These are phyloP conservation scores for Microcos paniculata DNA, from an alignment of 345 rosid species.

Conservation along the genomic window DNA sequence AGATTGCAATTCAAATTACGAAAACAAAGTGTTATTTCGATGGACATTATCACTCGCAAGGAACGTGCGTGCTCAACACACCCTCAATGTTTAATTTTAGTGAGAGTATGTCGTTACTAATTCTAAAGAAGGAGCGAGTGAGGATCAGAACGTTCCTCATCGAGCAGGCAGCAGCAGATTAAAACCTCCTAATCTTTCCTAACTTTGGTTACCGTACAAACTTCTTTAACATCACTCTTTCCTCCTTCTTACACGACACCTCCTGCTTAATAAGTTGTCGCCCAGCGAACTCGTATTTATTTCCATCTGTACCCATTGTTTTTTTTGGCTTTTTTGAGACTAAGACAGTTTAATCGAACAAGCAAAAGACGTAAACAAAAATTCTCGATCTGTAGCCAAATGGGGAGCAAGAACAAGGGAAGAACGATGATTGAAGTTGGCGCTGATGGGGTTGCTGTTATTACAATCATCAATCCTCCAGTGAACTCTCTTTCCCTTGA, in stretches of 20 bases:
- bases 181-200: not conserved
- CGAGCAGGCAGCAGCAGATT: not conserved
- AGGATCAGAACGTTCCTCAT: not conserved
- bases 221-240: not conserved
- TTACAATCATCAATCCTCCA: constrained; percentile 85
- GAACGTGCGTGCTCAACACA: not conserved
- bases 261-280: not conserved
- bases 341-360: not conserved
- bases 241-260: constrained; percentile 18
- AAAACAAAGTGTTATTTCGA: not conserved
- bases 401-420: constrained; percentile 48
- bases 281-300: not conserved
- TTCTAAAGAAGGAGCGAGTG: not conserved
- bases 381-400: not conserved
- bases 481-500: constrained; percentile 86
- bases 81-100: too few relatives aligned
- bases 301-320: not conserved
- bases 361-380: not conserved
- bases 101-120: not conserved
- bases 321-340: not conserved
- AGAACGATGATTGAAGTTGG: constrained; percentile 76
- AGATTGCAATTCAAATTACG: too few relatives aligned
- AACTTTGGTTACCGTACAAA: not conserved
- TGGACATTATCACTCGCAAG: not conserved
- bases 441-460: constrained; percentile 82